Percentiles rank a stretch among this genome's conserved stretches.
Evolutionary conservation across 768 basidiomycete species (phyloP).

Genomic region (Boletus subcaerulescens): DNA sequence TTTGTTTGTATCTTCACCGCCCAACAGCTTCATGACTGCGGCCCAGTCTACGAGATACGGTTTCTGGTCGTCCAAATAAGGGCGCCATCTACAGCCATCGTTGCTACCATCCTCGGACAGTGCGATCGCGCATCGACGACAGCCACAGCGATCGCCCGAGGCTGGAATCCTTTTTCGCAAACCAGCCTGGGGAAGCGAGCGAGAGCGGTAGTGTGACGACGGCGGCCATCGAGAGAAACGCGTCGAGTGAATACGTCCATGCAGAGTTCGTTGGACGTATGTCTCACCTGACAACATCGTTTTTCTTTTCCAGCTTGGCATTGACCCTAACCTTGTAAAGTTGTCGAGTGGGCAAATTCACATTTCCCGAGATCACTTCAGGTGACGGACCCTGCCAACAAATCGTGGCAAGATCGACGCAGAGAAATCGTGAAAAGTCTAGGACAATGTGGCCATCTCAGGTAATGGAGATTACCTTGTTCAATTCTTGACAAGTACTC

Average conservation of each 20-base stretch:
- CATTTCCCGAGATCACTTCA: conserved; percentile 67
- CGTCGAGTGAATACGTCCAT: conserved; percentile 40
- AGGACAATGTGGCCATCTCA: conserved; percentile 34
- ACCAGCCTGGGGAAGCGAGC: conserved; percentile 28
- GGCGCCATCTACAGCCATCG: too few relatives aligned
- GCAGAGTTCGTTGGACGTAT: conserved; percentile 20
- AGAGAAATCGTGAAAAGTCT: conserved; percentile 52
- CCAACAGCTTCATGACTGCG: too few relatives aligned
- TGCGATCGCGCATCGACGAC: conserved; percentile 17
- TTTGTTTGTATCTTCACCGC: too few relatives aligned
- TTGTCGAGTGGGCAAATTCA: conserved; percentile 88
- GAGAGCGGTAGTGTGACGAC: conserved; percentile 18
- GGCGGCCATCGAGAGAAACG: conserved; percentile 62
- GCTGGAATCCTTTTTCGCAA: conserved; percentile 56
- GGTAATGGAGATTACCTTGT: conserved; percentile 6
- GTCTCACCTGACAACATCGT: not conserved
- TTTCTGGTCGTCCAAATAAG: too few relatives aligned
- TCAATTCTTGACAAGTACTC: too few relatives aligned
- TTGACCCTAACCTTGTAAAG: conserved; percentile 50
- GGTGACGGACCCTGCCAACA: conserved; percentile 47
- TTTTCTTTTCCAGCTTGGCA: conserved; percentile 6
- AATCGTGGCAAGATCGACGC: conserved; percentile 78
- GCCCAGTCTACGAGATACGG: too few relatives aligned
- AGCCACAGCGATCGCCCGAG: conserved; percentile 42
- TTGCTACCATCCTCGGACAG: conserved; percentile 36